phyloP scores from a whole-genome alignment of 768 basidiomycete species.

The Pleurotus ostreatus region DNA sequence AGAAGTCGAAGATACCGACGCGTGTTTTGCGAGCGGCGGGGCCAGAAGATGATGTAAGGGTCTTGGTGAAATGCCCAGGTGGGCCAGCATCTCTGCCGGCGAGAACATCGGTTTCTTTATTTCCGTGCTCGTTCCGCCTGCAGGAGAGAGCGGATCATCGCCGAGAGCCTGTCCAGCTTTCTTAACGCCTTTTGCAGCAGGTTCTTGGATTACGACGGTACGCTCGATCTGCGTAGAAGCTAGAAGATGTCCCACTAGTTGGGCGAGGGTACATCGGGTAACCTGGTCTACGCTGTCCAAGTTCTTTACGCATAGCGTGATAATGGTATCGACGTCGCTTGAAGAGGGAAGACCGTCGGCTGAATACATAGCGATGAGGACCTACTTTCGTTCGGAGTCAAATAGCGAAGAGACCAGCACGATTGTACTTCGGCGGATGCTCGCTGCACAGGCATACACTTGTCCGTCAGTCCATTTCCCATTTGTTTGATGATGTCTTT shows the following conservation, averaged over 20 bases:
- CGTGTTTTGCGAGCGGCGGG: conserved; percentile 51
- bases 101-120: conserved; percentile 66
- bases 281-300: conserved; percentile 82
- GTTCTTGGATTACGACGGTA: conserved; percentile 38
- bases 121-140: conserved; percentile 45
- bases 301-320: conserved; percentile 63
- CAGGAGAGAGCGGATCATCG: conserved; percentile 46
- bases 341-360: conserved; percentile 50
- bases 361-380: conserved; percentile 53
- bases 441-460: conserved; percentile 80
- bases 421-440: conserved; percentile 68
- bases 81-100: conserved; percentile 76
- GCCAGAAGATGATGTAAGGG: conserved; percentile 35
- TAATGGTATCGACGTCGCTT: conserved; percentile 74
- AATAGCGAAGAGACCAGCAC: neutral
- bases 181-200: conserved; percentile 49
- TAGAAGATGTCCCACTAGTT: conserved; percentile 80
- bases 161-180: conserved; percentile 55
- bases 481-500: conserved; percentile 87
- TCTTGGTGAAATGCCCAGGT: conserved; percentile 83
- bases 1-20: conserved; percentile 87
- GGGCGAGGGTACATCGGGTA: conserved; percentile 76
- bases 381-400: conserved; percentile 21
- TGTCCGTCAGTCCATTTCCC: conserved; percentile 72
- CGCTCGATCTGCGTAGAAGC: conserved; percentile 77